phyloP scores from a whole-genome alignment of 805 yeast species.

The Saturnispora ahearnii region DNA sequence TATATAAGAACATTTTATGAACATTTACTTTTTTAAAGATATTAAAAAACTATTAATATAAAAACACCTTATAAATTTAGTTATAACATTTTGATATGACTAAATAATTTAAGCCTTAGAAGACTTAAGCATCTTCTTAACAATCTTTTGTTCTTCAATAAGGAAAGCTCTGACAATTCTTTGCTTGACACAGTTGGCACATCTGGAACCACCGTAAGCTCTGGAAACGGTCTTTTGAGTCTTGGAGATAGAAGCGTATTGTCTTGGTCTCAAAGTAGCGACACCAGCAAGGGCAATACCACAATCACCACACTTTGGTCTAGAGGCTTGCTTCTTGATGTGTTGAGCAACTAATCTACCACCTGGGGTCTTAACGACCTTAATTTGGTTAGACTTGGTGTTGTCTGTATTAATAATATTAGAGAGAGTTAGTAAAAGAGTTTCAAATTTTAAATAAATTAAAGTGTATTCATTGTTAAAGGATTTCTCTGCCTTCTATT shows the following conservation, averaged over 20 bases:
- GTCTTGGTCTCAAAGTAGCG: conserved; percentile 95
- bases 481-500: too few species aligned
- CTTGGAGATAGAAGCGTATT: conserved; percentile 90
- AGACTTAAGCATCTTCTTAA: conserved; percentile 96
- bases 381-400: conserved; percentile 99
- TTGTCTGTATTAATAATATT: conserved; percentile 54
- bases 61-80: background rate
- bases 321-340: conserved; percentile 82
- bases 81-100: background rate
- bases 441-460: too few species aligned
- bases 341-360: conserved; percentile 98
- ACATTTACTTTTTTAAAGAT: conserved; percentile 9
- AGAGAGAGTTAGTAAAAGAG: background rate
- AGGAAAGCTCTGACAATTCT: conserved; percentile 99
- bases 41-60: background rate
- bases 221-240: conserved; percentile 98
- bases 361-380: conserved; percentile 99
- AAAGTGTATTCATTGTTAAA: too few species aligned
- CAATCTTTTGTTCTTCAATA: conserved; percentile 99
- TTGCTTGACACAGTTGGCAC: conserved; percentile 98
- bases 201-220: conserved; percentile 99
- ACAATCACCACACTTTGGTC: conserved; percentile 86
- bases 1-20: conserved; percentile 1
- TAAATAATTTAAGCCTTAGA: conserved; percentile 43
- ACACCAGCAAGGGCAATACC: conserved; percentile 60